Evolutionary conservation across 108 stramenopile species (phyloP), one percentile per base, ranked within the genome.

Genomic region (Skeletonema tropicum): DNA sequence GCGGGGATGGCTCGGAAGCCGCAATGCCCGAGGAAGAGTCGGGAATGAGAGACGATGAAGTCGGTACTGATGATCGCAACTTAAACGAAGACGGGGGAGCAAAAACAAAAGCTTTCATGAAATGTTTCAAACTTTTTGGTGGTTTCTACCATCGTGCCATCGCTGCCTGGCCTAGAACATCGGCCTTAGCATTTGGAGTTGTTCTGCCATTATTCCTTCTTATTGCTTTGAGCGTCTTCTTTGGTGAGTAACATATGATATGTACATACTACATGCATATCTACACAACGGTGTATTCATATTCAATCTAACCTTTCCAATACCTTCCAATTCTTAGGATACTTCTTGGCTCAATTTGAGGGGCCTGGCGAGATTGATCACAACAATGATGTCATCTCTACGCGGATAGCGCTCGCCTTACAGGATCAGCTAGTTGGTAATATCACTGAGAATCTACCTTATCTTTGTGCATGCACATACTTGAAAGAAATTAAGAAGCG

Each of bases 321-420:
- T n/a, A n/a, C n/a, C n/a, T n/a, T n/a, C 15, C 3, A 45, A 12
- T 15, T n/a, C 4, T 15, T 15, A 45, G 42, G 42, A 45, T 39
- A 21, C 21, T 15, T 45, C 11, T 42, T 85, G 45, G 80, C 76
- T 30, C 25, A 57, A 13, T 42, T 66, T 25, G 84, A 85, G 57
- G 63, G 36, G 12, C 52, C 62, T 11, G 55, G 3, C 2, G 84
- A 85, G 57, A 45, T 74, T 36, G 32, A 10, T 2, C 41, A 13
- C 3, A 85, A 85, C 58, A 57, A 85, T 70, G 59, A 45, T 3
- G 66, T 84, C 31, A 42, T 84, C 21, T 74, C 79, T 1, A 62
- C 30, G 3, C 69, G 75, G 13, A 6, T 60, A 15, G 59, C 59
- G 23, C 33, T 60, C 30, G 59, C 59, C 13, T 25, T 60, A 3